Base-by-base conservation (phyloP, 2,329 filamentous ascomycete genomes). In the Hypoxylon sp. region DNA sequence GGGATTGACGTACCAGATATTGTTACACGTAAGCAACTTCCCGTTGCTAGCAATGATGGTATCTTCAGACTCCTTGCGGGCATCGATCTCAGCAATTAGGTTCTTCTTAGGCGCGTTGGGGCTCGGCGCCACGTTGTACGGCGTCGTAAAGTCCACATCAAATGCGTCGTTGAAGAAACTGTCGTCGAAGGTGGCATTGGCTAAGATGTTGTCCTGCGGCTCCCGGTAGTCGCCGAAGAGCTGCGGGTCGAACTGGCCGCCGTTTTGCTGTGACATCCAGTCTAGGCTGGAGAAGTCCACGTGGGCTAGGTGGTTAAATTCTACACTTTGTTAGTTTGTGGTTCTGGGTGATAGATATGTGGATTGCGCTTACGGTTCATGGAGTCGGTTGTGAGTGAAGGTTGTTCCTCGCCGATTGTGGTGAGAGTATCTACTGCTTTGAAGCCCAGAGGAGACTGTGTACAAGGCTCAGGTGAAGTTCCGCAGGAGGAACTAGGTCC, bases 161-260 rank as follows among this genome's bases (percentile, higher is more conserved):
- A 97, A 91, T 13, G 94, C 92, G 73, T 97, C 94, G 72, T 88
- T 88, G 80, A 90, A 89, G 73, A 90, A 87, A 63, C 79, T 84
- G 70, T 90, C 92, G 60, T 93, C 92, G 72, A 97, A 92, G 8
- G 90, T 88, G 47, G 86, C 88, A 76, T 83, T 90, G 72, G 85
- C 84, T 17, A 97, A 81, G 13, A 97, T 86, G 61, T 91, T 95
- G 63, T 94, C 92, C 75, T 97, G 93, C 0, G 94, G 90, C 76
- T 99, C 96, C 58, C 96, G 91, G 81, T 98, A 98, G 74, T 94
- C 93, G 59, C 92, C 93, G 79, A 98, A 98, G 3, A 98, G 85
- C 61, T 96, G 90, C 0, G 96, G 95, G 69, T 98, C 94, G 75
- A 98, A 98, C 71, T 92, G 90, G 62, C 93, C 93, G 63, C 91